A percentile compares a stretch with the other conserved stretches of the same genome.
phyloP scores from a whole-genome alignment of 2,329 filamentous ascomycete genomes.

The Drechslerella stenobrocha region DNA sequence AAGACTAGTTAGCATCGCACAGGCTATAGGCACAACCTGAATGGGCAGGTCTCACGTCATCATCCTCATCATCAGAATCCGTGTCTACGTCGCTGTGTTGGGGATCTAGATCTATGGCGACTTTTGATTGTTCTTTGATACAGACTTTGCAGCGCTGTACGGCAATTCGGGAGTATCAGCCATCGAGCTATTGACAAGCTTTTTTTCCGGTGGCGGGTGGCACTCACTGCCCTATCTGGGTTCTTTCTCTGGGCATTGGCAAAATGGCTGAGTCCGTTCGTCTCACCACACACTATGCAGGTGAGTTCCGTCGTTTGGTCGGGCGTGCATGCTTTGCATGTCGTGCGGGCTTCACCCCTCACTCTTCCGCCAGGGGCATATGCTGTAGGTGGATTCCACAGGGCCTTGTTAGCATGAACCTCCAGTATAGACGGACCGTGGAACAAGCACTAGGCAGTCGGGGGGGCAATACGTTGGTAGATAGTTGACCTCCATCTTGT shows the following conservation, averaged over 20 bases:
- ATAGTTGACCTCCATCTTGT: conserved; percentile 41
- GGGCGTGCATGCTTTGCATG: conserved; percentile 57
- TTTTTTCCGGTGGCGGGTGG: not conserved
- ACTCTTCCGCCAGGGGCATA: conserved; percentile 39
- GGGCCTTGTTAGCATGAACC: not conserved
- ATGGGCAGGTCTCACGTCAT: no score
- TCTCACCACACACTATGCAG: conserved; percentile 59
- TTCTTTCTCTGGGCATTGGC: conserved; percentile 60
- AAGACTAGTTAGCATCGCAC: not conserved
- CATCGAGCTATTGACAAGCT: not conserved
- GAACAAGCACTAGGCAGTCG: not conserved
- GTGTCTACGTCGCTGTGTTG: conserved; percentile 35
- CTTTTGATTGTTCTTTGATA: conserved; percentile 45
- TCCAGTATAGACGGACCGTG: not conserved
- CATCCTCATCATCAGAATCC: conserved; percentile 13
- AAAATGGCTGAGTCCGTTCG: conserved; percentile 59
- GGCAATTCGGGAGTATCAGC: not conserved
- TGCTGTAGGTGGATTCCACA: conserved; percentile 13
- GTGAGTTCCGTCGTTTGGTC: conserved; percentile 58
- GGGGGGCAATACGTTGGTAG: conserved; percentile 35
- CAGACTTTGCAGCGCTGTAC: conserved; percentile 49
- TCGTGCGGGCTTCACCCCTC: conserved; percentile 38
- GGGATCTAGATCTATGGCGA: conserved; percentile 49
- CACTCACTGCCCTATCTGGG: conserved; percentile 59
- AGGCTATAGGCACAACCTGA: no score